Base-by-base conservation (phyloP, 2,329 filamentous ascomycete species). In the Ophiognomonia clavigignenti-juglandacearum region DNA sequence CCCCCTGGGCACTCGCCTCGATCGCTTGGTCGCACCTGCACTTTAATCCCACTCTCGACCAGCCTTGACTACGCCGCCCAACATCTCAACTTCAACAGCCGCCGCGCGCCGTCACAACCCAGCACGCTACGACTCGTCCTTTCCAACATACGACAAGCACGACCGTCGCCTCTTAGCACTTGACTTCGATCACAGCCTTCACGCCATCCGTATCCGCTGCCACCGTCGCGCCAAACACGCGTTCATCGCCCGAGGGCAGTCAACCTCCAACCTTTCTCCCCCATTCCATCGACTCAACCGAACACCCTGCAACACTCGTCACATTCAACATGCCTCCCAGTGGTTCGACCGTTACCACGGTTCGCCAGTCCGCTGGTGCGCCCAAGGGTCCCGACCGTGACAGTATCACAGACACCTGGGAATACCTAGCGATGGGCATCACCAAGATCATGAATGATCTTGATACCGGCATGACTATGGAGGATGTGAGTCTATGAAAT, bases 401-500 rank as follows among this genome's bases (percentile, higher is more conserved):
- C 66, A 80, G 83, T 57, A 77, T 79, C 53, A 68, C 65, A 26
- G 53, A 48, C 29, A 57, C 55, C 50, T 98, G 93, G 93, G 74
- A 77, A 49, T 97, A 95, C 66, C 77, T 98, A 43, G 85, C 96
- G 66, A 77, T 77, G 52, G 91, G 92, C 54, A 90, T 98, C 57
- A 83, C 89, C 55, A 88, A 85, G 64, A 95, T 98, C 62, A 97
- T 98, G 92, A 81, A 82, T 57, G 87, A 95, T 61, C 77, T 97
- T 23, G 87, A 92, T 60, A 86, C 89, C 56, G 93, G 93, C 52
- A 87, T 98, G 69, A 91, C 96, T 61, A 90, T 97, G 83, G 82
- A 86, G 59, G 92, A 88, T 58, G 83, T 87, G 72, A 61, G 80
- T 63, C 9, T 41, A 16, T 39, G 9, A 19, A 4, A 31, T 39